Percentiles rank a stretch among this genome's conserved stretches.
Evolutionary conservation across 306 rosid genomes (phyloP).

Genomic region (Vigna unguiculata): DNA sequence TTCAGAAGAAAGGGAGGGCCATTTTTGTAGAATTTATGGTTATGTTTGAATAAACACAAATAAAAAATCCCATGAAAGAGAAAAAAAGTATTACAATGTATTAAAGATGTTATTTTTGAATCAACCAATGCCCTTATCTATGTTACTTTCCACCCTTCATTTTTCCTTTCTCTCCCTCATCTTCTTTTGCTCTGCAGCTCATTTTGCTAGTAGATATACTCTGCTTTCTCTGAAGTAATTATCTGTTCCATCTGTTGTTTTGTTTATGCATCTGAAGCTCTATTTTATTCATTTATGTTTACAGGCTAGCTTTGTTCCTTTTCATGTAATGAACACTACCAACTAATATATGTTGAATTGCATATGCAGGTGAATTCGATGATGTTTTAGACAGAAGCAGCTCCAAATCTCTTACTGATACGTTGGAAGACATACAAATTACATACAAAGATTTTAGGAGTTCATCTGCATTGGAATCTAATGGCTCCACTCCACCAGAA

Average conservation of each 20-base stretch:
- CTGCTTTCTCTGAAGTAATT: slow-evolving; percentile 1
- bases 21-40: slow-evolving; percentile 22
- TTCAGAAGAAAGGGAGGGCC: neutral
- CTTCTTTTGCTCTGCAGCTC: neutral
- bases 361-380: slow-evolving; percentile 85
- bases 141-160: neutral
- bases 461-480: slow-evolving; percentile 61
- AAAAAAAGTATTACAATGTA: neutral
- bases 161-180: neutral
- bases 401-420: slow-evolving; percentile 56
- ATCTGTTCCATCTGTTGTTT: slow-evolving; percentile 1
- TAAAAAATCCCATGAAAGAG: neutral
- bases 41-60: neutral
- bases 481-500: slow-evolving; percentile 70
- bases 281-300: neutral
- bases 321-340: slow-evolving; percentile 4
- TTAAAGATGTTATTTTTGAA: neutral
- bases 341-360: slow-evolving; percentile 34
- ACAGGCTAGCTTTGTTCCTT: slow-evolving; percentile 23
- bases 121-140: neutral
- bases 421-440: slow-evolving; percentile 66
- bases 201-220: slow-evolving; percentile 12
- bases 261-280: neutral
- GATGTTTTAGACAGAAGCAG: slow-evolving; percentile 73
- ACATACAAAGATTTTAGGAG: slow-evolving; percentile 54